Conservation (phyloP, 768 basidiomycete species). For the Russula sp. region DNA sequence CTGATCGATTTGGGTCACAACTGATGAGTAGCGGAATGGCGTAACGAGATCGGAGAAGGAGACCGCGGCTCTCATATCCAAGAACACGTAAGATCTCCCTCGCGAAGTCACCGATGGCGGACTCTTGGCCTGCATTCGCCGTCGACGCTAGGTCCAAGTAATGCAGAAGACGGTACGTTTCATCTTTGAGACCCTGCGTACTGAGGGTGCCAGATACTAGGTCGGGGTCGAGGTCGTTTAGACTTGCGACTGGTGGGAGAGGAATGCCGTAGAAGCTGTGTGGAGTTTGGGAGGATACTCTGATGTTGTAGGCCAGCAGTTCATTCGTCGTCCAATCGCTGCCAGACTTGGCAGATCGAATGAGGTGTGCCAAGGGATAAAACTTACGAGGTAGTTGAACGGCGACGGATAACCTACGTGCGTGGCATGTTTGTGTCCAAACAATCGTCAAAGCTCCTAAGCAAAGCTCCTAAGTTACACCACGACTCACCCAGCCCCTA, state of each 20-base stretch:
- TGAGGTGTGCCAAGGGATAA: no score
- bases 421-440: no score
- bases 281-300: constrained; percentile 1
- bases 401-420: no score
- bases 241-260: not conserved
- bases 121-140: constrained; percentile 5
- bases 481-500: no score
- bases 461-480: no score
- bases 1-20: not conserved
- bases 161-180: constrained; percentile 2
- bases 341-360: not conserved
- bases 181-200: not conserved
- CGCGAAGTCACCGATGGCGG: not conserved
- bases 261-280: not conserved
- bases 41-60: not conserved
- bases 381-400: no score
- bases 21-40: not conserved
- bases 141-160: constrained; percentile 6
- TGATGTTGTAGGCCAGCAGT: not conserved
- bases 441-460: no score
- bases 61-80: not conserved
- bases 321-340: constrained; percentile 2
- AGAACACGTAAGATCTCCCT: not conserved
- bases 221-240: not conserved
- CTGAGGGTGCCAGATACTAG: not conserved